phyloP scores from a whole-genome alignment of 257 asterid species.

The Knoxia roxburghii region DNA sequence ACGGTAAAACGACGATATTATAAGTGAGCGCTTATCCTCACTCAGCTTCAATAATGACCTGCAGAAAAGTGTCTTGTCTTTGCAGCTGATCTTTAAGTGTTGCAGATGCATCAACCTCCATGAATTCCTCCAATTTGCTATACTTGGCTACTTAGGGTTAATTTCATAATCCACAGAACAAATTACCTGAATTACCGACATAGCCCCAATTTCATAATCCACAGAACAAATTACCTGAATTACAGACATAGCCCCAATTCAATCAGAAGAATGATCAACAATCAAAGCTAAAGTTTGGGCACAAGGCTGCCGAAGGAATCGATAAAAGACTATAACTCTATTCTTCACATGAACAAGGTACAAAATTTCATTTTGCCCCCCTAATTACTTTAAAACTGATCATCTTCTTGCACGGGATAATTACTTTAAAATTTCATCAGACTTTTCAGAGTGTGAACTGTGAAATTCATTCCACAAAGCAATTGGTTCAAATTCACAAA shows the following conservation, averaged over 20 bases:
- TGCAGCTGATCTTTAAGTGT: conserved; percentile 28
- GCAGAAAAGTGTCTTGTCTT: conserved; percentile 33
- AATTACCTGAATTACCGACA: conserved; percentile 5
- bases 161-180: conserved; percentile 7
- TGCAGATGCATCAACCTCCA: conserved; percentile 25
- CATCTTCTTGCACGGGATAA: background rate
- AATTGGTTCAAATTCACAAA: background rate
- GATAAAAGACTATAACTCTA: background rate
- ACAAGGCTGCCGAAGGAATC: background rate
- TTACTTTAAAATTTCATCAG: too few relatives aligned
- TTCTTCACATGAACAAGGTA: background rate
- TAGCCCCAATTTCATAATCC: conserved; percentile 14
- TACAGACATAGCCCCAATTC: background rate
- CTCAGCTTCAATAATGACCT: conserved; percentile 42
- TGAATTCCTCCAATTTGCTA: conserved; percentile 15
- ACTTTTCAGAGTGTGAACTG: background rate
- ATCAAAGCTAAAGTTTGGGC: background rate
- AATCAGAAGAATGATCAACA: background rate
- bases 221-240: conserved; percentile 5
- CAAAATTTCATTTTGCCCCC: too few relatives aligned
- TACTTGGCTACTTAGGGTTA: conserved; percentile 6
- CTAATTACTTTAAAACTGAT: background rate
- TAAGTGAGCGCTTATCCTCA: background rate
- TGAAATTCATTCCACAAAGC: background rate
- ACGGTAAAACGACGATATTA: background rate